A percentile compares a stretch with the other conserved stretches of the same genome.
Evolutionary conservation across 805 yeast species (phyloP).

Genomic region (Candida nitratophila): DNA sequence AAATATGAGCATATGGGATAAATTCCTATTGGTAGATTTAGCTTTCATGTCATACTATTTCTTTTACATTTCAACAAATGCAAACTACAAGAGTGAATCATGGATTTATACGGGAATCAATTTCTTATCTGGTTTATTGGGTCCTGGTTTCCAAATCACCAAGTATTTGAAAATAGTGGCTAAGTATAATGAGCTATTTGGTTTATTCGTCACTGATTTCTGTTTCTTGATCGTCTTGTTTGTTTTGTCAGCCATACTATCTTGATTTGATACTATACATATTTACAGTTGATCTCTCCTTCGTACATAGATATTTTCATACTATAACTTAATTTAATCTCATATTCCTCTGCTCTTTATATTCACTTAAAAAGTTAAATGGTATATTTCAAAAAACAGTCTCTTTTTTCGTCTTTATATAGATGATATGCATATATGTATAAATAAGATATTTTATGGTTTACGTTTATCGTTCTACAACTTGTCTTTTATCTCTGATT

Average conservation of each 20-base stretch:
- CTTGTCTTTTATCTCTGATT: too few relatives aligned
- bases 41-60: conserved; percentile 6
- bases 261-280: conserved; percentile 1
- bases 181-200: conserved; percentile 20
- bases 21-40: conserved; percentile 17
- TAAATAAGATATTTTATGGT: too few relatives aligned
- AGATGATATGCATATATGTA: too few relatives aligned
- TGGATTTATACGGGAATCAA: conserved; percentile 10
- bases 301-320: too few relatives aligned
- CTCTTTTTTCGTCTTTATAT: conserved; percentile 2
- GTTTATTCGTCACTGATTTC: conserved; percentile 18
- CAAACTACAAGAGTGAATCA: conserved; percentile 1
- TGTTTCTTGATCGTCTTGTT: conserved; percentile 20
- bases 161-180: conserved; percentile 7
- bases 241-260: conserved; percentile 11
- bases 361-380: too few relatives aligned
- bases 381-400: too few relatives aligned
- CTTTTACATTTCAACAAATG: conserved; percentile 7
- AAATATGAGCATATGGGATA: conserved; percentile 14
- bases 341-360: background rate
- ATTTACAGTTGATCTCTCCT: background rate
- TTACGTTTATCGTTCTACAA: too few relatives aligned
- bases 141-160: conserved; percentile 5
- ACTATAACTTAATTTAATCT: too few relatives aligned
- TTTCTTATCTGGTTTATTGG: conserved; percentile 16